These are phyloP conservation scores for Capsicum pubescens DNA, from an alignment of 257 asterid genomes.

Conservation along the genomic window DNA sequence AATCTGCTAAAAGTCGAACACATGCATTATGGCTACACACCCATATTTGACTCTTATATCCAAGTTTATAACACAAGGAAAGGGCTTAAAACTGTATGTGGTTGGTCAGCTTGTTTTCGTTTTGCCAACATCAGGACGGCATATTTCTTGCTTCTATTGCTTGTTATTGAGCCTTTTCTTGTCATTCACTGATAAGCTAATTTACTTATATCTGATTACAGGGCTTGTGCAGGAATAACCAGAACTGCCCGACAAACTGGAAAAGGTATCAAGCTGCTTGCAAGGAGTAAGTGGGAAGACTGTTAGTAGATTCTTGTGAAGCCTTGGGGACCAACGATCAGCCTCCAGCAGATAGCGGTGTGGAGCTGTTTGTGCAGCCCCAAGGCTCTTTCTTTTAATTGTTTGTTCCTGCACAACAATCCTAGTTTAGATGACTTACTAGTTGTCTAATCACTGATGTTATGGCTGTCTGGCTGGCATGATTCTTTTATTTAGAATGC, in stretches of 20 bases:
- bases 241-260: neutral
- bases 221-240: neutral
- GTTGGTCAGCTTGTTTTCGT: neutral
- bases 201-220: neutral
- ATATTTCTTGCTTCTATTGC: neutral
- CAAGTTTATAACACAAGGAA: neutral
- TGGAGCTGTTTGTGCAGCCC: neutral
- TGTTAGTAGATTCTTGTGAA: neutral
- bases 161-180: neutral
- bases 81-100: neutral
- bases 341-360: neutral
- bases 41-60: neutral
- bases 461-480: no score
- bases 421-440: neutral
- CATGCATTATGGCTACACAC: neutral
- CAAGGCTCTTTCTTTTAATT: neutral
- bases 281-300: neutral
- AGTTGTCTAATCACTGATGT: neutral
- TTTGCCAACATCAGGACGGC: constrained; percentile 1
- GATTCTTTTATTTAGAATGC: no score
- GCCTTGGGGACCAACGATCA: neutral
- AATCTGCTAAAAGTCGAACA: neutral
- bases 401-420: neutral
- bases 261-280: neutral
- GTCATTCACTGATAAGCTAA: neutral